Evolutionary conservation across 2,329 filamentous ascomycete genomes (phyloP), one percentile per base, ranked within the genome.

Genomic region (Verticillium dahliae): DNA sequence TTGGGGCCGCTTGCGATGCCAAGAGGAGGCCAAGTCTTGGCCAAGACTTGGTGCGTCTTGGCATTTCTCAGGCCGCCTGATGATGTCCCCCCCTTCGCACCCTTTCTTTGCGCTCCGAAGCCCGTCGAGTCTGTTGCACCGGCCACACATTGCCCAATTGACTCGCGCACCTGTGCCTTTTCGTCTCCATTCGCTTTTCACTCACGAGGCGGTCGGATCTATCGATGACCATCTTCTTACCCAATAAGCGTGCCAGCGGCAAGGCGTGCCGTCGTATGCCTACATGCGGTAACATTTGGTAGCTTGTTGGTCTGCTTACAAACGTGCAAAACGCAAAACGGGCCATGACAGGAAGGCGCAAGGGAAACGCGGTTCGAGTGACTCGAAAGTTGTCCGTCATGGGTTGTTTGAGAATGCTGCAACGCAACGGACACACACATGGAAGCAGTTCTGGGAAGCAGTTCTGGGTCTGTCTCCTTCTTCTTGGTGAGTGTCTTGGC

Each of bases 1-100:
- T 34, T 54, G 58, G 33, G 31, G 45, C 45, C 41, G 45, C 58
- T 59, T 54, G 34, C 50, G 31, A 9, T 33, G 58, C 58, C 58
- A 59, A 59, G 57, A 56, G 34, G 7, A 3, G 39, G 57, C 57
- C 57, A 59, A 61, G 55, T 52, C 31, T 38, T 34, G n/a, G 55
- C 60, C 60, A 61, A 61, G 60, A 58, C 60, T 52, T 54, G 60
- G 55, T 37, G 55, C 33, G 60, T 22, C 60, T 61, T 61, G 60
- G 60, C 56, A 61, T 54, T 61, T 50, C 54, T 59, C 41, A 54
- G 58, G 45, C 33, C 15, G 58, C 33, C 18, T 54, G 45, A 37
- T 31, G 31, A 45, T 59, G 58, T 59, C 58, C n/a, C 35, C 38
- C 37, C 41, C 14, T 18, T 22, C 18, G 18, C 18, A 22, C 9